Evolutionary conservation across 2,329 filamentous ascomycete genomes (phyloP).

Genomic region (Scedosporium apiospermum): DNA sequence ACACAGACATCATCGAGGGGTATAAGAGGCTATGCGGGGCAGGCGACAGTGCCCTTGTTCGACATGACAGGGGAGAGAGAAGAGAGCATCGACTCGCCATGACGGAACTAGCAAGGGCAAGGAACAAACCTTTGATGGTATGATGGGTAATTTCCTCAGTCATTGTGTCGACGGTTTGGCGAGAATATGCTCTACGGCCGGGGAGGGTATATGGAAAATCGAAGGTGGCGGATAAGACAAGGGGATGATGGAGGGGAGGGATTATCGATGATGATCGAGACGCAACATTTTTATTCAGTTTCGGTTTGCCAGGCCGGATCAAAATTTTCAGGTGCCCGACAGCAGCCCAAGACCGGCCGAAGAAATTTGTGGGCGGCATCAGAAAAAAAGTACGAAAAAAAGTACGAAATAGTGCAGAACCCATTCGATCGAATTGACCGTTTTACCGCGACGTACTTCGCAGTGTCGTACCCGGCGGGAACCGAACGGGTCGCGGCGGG

Average conservation of each 20-base stretch:
- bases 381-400: background rate
- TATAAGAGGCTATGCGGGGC: background rate
- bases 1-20: background rate
- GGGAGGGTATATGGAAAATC: conserved; percentile 1
- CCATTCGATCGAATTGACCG: background rate
- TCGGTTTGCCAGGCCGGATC: background rate
- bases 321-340: conserved; percentile 2
- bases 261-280: background rate
- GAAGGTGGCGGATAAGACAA: background rate
- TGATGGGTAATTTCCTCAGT: conserved; percentile 39
- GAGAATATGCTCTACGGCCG: background rate
- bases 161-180: background rate
- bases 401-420: background rate
- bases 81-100: background rate
- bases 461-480: too few species aligned
- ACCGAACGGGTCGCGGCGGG: too few species aligned
- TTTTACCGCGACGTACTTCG: too few species aligned
- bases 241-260: conserved; percentile 8
- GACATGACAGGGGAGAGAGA: background rate
- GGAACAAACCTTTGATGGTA: conserved; percentile 48
- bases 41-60: background rate
- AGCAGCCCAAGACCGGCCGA: background rate
- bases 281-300: too few species aligned
- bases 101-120: background rate
- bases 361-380: conserved; percentile 2